Evolutionary conservation across 2,329 filamentous ascomycete species (phyloP).

Genomic region (Ophiostoma pallidulum): DNA sequence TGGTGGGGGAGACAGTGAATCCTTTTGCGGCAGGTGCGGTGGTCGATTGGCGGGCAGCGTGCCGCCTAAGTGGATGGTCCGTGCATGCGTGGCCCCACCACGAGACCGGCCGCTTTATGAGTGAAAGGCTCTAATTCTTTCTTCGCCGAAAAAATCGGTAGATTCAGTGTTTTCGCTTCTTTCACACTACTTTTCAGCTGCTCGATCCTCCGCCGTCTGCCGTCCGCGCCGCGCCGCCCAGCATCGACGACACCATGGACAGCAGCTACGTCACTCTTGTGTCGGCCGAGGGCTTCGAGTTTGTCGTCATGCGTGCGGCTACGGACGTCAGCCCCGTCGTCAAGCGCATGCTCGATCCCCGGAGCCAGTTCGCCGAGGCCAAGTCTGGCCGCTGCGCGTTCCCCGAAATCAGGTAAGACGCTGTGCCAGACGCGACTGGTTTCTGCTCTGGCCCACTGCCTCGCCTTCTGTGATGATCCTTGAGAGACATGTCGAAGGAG

Average conservation of each 20-base stretch:
- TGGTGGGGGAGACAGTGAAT: no score
- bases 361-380: slow-evolving; percentile 57
- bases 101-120: no score
- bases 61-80: not conserved
- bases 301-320: slow-evolving; percentile 62
- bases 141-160: not conserved
- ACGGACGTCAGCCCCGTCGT: slow-evolving; percentile 62
- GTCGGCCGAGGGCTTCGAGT: slow-evolving; percentile 67
- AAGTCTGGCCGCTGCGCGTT: slow-evolving; percentile 56
- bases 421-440: no score
- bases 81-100: slow-evolving; percentile 1
- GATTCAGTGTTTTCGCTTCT: not conserved
- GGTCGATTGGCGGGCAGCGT: not conserved
- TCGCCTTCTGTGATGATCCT: slow-evolving; percentile 1
- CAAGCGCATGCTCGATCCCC: slow-evolving; percentile 63
- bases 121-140: no score
- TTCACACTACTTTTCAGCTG: not conserved
- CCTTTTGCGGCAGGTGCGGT: no score
- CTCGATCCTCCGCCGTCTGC: not conserved
- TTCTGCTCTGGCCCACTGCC: not conserved
- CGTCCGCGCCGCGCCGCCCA: not conserved
- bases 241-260: slow-evolving; percentile 7
- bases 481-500: slow-evolving; percentile 15
- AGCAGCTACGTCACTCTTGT: slow-evolving; percentile 70
- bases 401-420: slow-evolving; percentile 67